phyloP scores from a whole-genome alignment of 1,139 yeast species.

The Zygotorulaspora mrakii region DNA sequence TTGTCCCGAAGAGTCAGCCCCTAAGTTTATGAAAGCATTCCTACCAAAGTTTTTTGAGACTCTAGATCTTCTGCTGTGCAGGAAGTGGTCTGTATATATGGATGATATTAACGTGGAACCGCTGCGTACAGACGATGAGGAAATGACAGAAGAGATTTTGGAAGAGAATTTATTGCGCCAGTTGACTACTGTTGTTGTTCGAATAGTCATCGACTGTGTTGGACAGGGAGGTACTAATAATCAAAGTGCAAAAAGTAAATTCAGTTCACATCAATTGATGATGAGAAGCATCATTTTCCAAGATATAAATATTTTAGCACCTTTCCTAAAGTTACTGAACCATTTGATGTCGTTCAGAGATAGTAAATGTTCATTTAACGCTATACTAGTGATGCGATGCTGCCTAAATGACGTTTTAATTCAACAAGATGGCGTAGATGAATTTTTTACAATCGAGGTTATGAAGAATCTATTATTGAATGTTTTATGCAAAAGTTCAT shows the following conservation, averaged over 20 bases:
- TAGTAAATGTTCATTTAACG: constrained; percentile 87
- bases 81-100: constrained; percentile 71
- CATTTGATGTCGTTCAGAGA: constrained; percentile 81
- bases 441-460: constrained; percentile 55
- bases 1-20: constrained; percentile 72
- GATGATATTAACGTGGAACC: constrained; percentile 51
- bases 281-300: constrained; percentile 63
- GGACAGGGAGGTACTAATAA: constrained; percentile 53
- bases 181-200: constrained; percentile 87
- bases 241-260: constrained; percentile 32
- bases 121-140: constrained; percentile 56
- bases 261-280: constrained; percentile 55
- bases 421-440: constrained; percentile 74
- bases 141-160: constrained; percentile 95
- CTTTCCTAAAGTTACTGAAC: constrained; percentile 69
- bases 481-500: constrained; percentile 70
- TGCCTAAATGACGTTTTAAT: constrained; percentile 58
- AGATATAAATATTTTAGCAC: constrained; percentile 67
- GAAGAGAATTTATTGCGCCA: constrained; percentile 93
- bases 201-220: constrained; percentile 81
- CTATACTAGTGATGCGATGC: constrained; percentile 74
- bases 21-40: constrained; percentile 68
- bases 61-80: constrained; percentile 63
- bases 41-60: constrained; percentile 72
- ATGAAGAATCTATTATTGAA: constrained; percentile 50